These are phyloP conservation scores for Pyricularia sp. DNA, from an alignment of 2,329 filamentous ascomycete genomes.

Conservation along the genomic window DNA sequence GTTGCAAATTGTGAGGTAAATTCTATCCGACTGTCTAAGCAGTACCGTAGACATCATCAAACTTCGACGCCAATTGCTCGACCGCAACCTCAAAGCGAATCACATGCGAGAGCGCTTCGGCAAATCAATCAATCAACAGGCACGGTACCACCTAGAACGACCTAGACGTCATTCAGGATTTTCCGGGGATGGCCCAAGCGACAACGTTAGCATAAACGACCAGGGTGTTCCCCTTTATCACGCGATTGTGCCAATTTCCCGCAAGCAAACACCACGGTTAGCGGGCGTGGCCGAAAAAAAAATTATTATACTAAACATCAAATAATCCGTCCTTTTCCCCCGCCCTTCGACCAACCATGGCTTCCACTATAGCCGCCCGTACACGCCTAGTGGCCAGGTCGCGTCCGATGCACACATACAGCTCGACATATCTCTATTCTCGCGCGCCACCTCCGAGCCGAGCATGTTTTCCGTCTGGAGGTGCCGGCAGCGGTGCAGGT, in stretches of 20 bases:
- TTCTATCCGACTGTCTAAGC: not conserved
- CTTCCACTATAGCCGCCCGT: not conserved
- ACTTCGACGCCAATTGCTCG: not conserved
- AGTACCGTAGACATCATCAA: not conserved
- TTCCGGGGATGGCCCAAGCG: not conserved
- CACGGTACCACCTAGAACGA: not conserved
- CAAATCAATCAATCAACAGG: not conserved
- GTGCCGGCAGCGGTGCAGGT: not conserved
- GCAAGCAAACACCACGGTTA: not conserved
- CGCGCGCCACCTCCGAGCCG: not conserved
- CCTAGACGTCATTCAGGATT: not conserved
- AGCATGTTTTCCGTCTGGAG: not conserved
- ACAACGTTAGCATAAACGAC: not conserved
- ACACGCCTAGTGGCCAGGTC: slow-evolving; percentile 1
- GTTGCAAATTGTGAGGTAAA: not conserved
- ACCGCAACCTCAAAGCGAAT: not conserved
- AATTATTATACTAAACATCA: not conserved
- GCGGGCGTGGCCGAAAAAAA: not conserved
- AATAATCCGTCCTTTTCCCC: not conserved
- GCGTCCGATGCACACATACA: not conserved
- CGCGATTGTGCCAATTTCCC: not conserved
- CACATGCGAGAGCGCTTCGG: not conserved
- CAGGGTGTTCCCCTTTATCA: not conserved
- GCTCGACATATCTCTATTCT: not conserved
- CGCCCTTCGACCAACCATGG: not conserved